A percentile compares a stretch with the other conserved stretches of the same genome.
Conservation (phyloP, 495 filamentous ascomycete genomes). For the Aspergillus leporis region DNA sequence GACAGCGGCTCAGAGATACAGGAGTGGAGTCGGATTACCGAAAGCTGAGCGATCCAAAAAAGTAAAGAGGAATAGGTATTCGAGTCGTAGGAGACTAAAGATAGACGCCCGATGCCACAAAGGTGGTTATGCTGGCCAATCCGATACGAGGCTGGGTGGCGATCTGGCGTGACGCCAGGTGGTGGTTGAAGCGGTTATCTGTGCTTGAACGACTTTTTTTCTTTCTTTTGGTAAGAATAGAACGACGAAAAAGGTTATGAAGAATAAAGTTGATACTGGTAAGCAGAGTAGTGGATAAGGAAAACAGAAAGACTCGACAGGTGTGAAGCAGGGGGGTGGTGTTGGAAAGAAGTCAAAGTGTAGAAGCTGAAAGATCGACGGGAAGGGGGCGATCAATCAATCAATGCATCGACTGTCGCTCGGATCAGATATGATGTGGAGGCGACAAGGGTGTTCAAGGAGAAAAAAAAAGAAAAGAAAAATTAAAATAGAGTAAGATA, state of each 20-base stretch:
- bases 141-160: slow-evolving; percentile 15
- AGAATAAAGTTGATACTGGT: neutral
- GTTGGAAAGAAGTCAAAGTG: neutral
- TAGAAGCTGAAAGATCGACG: slow-evolving; percentile 18
- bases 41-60: slow-evolving; percentile 4
- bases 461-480: slow-evolving; percentile 3
- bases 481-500: neutral
- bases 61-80: slow-evolving; percentile 2
- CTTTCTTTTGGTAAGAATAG: neutral
- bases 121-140: slow-evolving; percentile 8
- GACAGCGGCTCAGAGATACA: slow-evolving; percentile 10
- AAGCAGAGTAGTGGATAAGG: neutral
- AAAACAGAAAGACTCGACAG: slow-evolving; percentile 6
- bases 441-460: neutral
- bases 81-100: neutral
- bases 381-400: slow-evolving; percentile 20
- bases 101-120: slow-evolving; percentile 16
- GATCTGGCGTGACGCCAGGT: slow-evolving; percentile 10
- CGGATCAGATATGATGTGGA: slow-evolving; percentile 30
- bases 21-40: slow-evolving; percentile 3
- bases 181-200: slow-evolving; percentile 1
- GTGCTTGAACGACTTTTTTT: neutral
- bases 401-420: slow-evolving; percentile 11
- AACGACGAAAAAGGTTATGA: neutral
- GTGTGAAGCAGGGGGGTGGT: slow-evolving; percentile 1